phyloP scores from a whole-genome alignment of 2,329 filamentous ascomycete species.

The Colletotrichum endophyticum region DNA sequence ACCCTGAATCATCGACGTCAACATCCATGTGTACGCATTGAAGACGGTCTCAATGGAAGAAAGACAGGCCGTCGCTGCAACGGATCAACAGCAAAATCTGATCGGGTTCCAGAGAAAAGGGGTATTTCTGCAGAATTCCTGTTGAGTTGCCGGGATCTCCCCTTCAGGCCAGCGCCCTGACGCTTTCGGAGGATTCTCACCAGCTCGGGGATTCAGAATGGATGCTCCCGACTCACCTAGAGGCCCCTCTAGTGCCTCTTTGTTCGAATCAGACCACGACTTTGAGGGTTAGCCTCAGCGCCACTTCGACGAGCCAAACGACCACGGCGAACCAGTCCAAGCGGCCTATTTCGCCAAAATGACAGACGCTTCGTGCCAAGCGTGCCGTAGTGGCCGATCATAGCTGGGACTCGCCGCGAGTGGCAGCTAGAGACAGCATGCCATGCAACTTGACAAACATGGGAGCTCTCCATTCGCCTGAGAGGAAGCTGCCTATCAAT shows the following conservation, averaged over 20 bases:
- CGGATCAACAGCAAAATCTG: background rate
- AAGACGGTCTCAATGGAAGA: background rate
- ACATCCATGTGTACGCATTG: background rate
- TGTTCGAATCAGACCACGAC: background rate
- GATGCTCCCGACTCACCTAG: background rate
- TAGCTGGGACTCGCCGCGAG: background rate
- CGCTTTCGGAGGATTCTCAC: slow-evolving; percentile 8
- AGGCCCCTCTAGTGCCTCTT: background rate
- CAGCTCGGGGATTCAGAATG: background rate
- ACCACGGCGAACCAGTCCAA: background rate
- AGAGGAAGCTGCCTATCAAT: background rate
- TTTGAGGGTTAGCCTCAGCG: background rate
- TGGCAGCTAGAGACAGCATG: background rate
- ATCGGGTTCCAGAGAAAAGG: background rate
- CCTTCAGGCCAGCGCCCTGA: background rate
- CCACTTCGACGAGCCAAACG: background rate
- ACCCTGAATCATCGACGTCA: background rate
- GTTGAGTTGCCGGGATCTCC: background rate
- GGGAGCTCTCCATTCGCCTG: background rate
- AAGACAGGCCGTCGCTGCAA: background rate
- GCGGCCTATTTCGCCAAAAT: background rate
- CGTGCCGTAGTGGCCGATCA: background rate
- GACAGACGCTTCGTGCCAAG: background rate
- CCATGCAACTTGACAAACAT: background rate
- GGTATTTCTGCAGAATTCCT: background rate